Conservation (phyloP, 768 basidiomycete genomes). For the Boletus vermiculosoides region DNA sequence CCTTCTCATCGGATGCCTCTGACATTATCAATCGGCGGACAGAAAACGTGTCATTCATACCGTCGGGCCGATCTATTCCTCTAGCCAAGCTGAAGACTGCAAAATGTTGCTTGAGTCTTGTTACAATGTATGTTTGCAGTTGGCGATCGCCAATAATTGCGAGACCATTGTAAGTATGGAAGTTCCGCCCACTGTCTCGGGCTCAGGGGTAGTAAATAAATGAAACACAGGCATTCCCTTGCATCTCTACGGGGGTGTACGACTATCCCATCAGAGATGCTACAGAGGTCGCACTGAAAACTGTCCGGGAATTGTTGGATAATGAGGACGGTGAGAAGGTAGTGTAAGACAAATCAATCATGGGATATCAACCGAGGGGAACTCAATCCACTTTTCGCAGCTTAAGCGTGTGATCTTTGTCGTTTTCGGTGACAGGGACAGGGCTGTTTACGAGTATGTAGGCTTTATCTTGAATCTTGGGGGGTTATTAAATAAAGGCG, state of each 20-base stretch:
- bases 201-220: background rate
- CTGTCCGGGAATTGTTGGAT: conserved; percentile 57
- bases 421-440: conserved; percentile 65
- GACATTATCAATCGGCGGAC: background rate
- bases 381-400: conserved; percentile 28
- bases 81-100: conserved; percentile 39
- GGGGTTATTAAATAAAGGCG: background rate
- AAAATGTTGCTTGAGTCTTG: conserved; percentile 63
- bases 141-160: conserved; percentile 59
- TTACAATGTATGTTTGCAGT: conserved; percentile 60
- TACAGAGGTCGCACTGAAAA: conserved; percentile 64
- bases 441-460: conserved; percentile 62
- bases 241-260: conserved; percentile 78
- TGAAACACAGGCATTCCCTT: conserved; percentile 65
- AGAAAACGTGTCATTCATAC: conserved; percentile 78
- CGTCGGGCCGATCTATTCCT: conserved; percentile 68
- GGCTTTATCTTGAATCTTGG: background rate
- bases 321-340: conserved; percentile 48
- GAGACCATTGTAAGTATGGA: conserved; percentile 55
- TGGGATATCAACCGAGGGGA: background rate
- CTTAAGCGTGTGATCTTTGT: conserved; percentile 76
- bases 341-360: background rate
- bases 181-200: background rate
- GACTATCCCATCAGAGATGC: conserved; percentile 75
- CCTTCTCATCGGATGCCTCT: background rate